phyloP scores from a whole-genome alignment of 2,329 filamentous ascomycete genomes.

The Metarhizium guizhouense region DNA sequence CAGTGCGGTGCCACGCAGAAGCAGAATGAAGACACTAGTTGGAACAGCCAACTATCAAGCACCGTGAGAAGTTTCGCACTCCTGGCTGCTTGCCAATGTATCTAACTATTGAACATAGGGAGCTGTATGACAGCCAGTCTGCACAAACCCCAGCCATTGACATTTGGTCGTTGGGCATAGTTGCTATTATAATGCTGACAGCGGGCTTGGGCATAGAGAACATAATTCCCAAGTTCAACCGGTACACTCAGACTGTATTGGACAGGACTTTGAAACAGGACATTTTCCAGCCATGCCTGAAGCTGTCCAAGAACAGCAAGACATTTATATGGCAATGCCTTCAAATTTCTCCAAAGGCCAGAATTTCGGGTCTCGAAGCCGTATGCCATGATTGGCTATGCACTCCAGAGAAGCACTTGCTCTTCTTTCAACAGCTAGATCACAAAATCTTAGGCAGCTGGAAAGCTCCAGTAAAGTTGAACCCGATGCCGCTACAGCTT shows the following conservation, averaged over 20 bases:
- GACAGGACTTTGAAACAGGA: conserved; percentile 9
- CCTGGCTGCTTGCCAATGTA: not conserved
- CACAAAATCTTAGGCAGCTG: conserved; percentile 17
- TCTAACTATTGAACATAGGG: conserved; percentile 22
- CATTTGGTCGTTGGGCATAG: conserved; percentile 43
- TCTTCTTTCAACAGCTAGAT: conserved; percentile 24
- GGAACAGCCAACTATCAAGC: conserved; percentile 40
- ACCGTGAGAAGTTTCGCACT: conserved; percentile 31
- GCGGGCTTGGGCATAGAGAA: conserved; percentile 10
- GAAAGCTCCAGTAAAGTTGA: conserved; percentile 16
- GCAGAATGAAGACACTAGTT: conserved; percentile 33
- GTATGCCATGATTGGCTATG: conserved; percentile 25
- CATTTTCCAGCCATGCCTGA: conserved; percentile 8
- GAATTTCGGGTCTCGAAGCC: conserved; percentile 20
- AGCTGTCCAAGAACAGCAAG: conserved; percentile 16
- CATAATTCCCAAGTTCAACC: conserved; percentile 16
- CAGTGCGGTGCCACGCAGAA: conserved; percentile 32
- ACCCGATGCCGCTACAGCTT: conserved; percentile 25
- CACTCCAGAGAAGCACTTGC: conserved; percentile 19
- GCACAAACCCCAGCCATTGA: conserved; percentile 32
- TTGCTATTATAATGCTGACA: conserved; percentile 29
- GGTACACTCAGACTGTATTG: conserved; percentile 18
- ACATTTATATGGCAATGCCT: conserved; percentile 24
- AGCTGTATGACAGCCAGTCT: conserved; percentile 19
- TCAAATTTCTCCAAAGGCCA: conserved; percentile 14